Base-by-base conservation (phyloP, 2,329 filamentous ascomycete genomes). In the Apiospora marii region DNA sequence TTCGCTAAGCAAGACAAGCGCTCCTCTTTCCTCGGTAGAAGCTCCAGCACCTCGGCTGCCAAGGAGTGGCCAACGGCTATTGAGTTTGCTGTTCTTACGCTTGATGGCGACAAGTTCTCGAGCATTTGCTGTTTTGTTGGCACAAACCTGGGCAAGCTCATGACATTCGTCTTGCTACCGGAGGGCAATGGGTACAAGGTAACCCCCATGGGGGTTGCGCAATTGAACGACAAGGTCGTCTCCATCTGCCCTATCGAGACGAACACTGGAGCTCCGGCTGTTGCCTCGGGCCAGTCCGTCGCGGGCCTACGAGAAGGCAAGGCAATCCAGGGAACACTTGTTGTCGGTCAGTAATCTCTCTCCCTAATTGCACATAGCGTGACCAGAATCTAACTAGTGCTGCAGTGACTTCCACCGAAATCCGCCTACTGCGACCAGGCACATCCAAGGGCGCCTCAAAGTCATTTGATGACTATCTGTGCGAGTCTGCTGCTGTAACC, bases 21-120 rank as follows among this genome's bases (percentile, higher is more conserved):
- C 41, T 86, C 90, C 2, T 94, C 93, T 70, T 92, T 98, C 77
- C 86, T 92, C 74, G 89, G 87, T 82, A 84, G 84, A 16, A 87
- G 86, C 72, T 88, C 86, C 41, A 84, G 82, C 70, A 82, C 85
- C 34, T 81, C 87, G 6, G 81, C 85, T 5, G 80, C 77, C 3
- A 87, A 87, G 68, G 95, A 98, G 78, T 97, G 92, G 89, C 91
- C 94, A 0, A 94, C 94, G 0, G 88, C 86, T 43, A 91, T 98
- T 41, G 94, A 98, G 79, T 99, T 98, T 83, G 94, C 94, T 70
- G 94, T 98, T 67, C 92, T 99, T 91, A 97, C 93, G 3, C 84
- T 98, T 4, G 96, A 98, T 61, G 93, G 92, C n/a, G 96, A 98
- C 79, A 91, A 94, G 75, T 99, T 97, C 81, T 98, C 96, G 1